Base-by-base conservation (phyloP, 345 rosid genomes). In the Camelina sativa region DNA sequence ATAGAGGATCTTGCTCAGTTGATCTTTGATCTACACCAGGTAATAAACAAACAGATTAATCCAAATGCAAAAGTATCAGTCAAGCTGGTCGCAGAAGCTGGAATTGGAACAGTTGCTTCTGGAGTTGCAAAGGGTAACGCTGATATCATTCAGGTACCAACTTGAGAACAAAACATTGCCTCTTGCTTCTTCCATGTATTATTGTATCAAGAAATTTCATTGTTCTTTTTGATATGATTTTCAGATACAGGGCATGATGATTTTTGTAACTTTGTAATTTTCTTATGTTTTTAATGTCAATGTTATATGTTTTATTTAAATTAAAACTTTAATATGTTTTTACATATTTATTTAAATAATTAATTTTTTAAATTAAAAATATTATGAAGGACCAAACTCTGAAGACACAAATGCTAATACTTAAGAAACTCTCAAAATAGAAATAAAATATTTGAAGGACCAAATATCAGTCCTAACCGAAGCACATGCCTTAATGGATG, bases 91-190 rank as follows among this genome's bases (percentile, higher is more conserved):
- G 98, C 94, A 23, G 97, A 95, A 87, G 99, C 97, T 79, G 98
- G 99, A 44, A 95, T 95, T n/a, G 99, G 99, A 67, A 95, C 98
- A 12, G 99, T 95, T 79, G 98, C 97, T 75, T 95, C 99, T 62
- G 98, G 99, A 23, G 99, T 95, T 84, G 92, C 99, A 25, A 92
- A 95, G 91, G 99, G 96, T 83, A 95, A 95, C 74, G 99, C 98
- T 52, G 98, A 95, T 83, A 72, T 95, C 50, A 87, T 95, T 75
- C 99, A 95, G 98, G 98, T 93, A 83, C 3, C 63, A 64, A 50
- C 47, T 64, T 54, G 7, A 37, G 13, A 15, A 12, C 2, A 53
- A 12, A 40, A 2, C 11, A 34, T 6, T 54, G 3, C 9, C 56
- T 67, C 52, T 65, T 47, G 54, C 47, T 74, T 8, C 17, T 20